These are phyloP conservation scores for Hypoxylon cercidicola DNA, from an alignment of 495 filamentous ascomycete genomes.

Conservation along the genomic window DNA sequence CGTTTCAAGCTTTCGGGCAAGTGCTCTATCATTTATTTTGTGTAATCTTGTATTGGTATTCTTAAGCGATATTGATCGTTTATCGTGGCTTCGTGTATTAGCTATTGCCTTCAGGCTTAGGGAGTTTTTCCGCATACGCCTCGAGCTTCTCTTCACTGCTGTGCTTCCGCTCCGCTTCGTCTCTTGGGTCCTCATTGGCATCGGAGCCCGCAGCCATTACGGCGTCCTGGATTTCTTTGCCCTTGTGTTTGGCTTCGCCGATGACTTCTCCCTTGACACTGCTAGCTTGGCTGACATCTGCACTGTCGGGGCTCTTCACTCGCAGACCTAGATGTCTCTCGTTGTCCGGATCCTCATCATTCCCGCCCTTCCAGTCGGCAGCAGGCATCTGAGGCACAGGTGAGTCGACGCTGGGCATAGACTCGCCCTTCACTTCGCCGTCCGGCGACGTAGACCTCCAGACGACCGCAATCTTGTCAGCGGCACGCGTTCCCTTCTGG, in stretches of 20 bases:
- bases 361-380: constrained; percentile 75
- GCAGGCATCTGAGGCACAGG: constrained; percentile 72
- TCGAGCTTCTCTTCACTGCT: constrained; percentile 24
- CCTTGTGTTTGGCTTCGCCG: constrained; percentile 21
- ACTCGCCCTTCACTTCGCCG: constrained; percentile 45
- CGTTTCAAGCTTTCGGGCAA: background rate
- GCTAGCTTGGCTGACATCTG: constrained; percentile 71
- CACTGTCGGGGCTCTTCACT: constrained; percentile 67
- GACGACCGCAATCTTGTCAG: constrained; percentile 87
- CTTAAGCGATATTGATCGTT: background rate
- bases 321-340: constrained; percentile 74
- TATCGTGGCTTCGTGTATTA: constrained; percentile 5
- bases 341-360: constrained; percentile 54
- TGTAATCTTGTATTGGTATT: background rate
- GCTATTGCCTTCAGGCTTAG: constrained; percentile 35
- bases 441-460: constrained; percentile 65
- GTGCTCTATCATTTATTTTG: background rate
- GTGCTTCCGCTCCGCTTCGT: constrained; percentile 1
- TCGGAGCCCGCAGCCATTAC: constrained; percentile 11
- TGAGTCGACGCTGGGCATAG: constrained; percentile 69
- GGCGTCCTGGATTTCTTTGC: constrained; percentile 23
- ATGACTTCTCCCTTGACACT: constrained; percentile 49
- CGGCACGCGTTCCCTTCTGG: constrained; percentile 80
- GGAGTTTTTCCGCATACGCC: constrained; percentile 41
- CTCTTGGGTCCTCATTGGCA: background rate